Conservation (phyloP, 352 stramenopile species). For the Saprolegnia parasitica region DNA sequence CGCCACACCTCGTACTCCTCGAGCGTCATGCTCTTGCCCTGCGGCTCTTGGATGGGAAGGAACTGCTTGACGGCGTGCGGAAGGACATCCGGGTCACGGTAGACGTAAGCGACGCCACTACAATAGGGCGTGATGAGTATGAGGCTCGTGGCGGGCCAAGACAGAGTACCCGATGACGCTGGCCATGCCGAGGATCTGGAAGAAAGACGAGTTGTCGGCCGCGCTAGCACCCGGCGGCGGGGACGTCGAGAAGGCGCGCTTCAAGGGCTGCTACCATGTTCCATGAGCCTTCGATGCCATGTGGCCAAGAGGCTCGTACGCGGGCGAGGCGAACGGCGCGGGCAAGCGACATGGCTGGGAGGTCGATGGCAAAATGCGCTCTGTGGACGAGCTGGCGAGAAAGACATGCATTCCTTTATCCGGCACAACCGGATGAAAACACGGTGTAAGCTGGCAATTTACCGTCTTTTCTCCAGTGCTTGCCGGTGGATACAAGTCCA, state of each 20-base stretch:
- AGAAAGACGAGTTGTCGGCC: slow-evolving; percentile 72
- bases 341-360: slow-evolving; percentile 7
- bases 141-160: not conserved
- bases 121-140: not conserved
- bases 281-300: not conserved
- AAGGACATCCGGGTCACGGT: slow-evolving; percentile 81
- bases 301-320: not conserved
- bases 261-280: slow-evolving; percentile 5
- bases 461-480: not conserved
- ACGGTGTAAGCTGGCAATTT: not conserved
- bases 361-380: not conserved
- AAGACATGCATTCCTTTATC: slow-evolving; percentile 9
- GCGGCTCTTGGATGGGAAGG: slow-evolving; percentile 72
- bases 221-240: slow-evolving; percentile 14
- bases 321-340: slow-evolving; percentile 1
- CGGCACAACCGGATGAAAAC: not conserved
- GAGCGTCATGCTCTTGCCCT: slow-evolving; percentile 79
- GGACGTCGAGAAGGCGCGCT: slow-evolving; percentile 22
- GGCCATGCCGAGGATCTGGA: slow-evolving; percentile 64
- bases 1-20: slow-evolving; percentile 86
- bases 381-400: not conserved
- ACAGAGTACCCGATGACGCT: slow-evolving; percentile 51
- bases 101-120: slow-evolving; percentile 74
- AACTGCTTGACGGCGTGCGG: slow-evolving; percentile 66
- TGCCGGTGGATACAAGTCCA: too few relatives aligned